Evolutionary conservation across 2,329 filamentous ascomycete genomes (phyloP).

Genomic region (Diplodia sapinea): DNA sequence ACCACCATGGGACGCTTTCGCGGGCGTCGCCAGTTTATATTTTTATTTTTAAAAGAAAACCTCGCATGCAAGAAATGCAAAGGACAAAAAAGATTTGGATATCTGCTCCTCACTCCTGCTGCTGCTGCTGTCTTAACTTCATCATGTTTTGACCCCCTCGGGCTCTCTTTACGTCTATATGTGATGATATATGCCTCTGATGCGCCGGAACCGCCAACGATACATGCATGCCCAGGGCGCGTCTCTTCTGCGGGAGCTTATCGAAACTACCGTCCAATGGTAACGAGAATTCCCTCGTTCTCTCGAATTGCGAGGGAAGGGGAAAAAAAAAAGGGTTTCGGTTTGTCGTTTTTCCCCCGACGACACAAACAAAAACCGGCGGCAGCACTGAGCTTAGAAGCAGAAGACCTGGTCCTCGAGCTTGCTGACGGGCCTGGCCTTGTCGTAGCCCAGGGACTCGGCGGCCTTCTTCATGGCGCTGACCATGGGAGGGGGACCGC

Average conservation of each 20-base stretch:
- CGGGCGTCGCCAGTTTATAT: no score
- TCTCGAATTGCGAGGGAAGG: background rate
- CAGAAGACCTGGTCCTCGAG: slow-evolving; percentile 97
- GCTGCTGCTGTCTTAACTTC: background rate
- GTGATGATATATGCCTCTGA: slow-evolving; percentile 2
- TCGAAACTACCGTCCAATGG: no score
- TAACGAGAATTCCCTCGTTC: no score
- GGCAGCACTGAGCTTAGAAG: slow-evolving; percentile 63
- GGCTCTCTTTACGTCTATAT: slow-evolving; percentile 3
- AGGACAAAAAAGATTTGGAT: background rate
- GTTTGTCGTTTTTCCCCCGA: no score
- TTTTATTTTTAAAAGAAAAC: background rate
- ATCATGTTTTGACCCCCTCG: background rate
- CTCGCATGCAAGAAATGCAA: slow-evolving; percentile 7
- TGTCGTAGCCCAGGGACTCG: slow-evolving; percentile 85
- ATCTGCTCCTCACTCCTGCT: background rate
- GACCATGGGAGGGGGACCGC: slow-evolving; percentile 96
- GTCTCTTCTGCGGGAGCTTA: background rate
- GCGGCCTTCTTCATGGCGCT: slow-evolving; percentile 96
- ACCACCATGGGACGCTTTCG: background rate
- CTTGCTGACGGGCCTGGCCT: slow-evolving; percentile 95
- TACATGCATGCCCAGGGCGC: background rate
- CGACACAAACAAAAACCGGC: no score
- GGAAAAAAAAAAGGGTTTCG: no score
- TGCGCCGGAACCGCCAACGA: background rate